phyloP scores from a whole-genome alignment of 2,329 filamentous ascomycete genomes.

The Claviceps sp. region DNA sequence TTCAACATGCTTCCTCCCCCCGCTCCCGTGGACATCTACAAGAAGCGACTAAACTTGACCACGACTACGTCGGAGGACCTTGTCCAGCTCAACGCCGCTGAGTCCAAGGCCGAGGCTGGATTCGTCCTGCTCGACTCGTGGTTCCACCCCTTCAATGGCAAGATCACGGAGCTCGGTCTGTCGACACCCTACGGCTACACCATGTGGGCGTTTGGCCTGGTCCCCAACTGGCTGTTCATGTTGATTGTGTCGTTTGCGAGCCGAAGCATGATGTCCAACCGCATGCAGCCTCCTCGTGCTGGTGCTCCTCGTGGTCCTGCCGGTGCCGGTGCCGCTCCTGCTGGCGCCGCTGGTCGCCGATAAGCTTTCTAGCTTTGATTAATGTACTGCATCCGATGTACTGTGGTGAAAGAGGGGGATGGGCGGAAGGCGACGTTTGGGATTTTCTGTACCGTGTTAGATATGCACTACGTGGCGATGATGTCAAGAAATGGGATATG shows the following conservation, averaged over 20 bases:
- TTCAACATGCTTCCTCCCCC: constrained; percentile 54
- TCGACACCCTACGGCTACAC: constrained; percentile 52
- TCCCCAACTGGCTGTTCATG: constrained; percentile 71
- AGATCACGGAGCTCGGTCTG: constrained; percentile 47
- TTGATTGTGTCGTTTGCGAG: constrained; percentile 59
- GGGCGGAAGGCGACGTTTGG: neutral
- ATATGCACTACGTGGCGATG: neutral
- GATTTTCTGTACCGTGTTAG: neutral
- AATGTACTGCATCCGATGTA: neutral
- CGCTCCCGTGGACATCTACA: constrained; percentile 49
- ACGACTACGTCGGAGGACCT: constrained; percentile 52
- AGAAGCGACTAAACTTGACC: constrained; percentile 55
- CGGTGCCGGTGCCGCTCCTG: constrained; percentile 7
- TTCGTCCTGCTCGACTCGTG: constrained; percentile 42
- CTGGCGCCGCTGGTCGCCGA: constrained; percentile 3
- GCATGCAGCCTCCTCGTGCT: constrained; percentile 14
- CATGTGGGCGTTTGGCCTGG: constrained; percentile 51
- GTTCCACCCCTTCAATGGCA: constrained; percentile 67
- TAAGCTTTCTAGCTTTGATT: constrained; percentile 1
- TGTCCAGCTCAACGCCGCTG: constrained; percentile 41
- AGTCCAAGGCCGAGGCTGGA: constrained; percentile 37
- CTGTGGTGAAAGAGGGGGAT: neutral
- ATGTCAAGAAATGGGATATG: neutral
- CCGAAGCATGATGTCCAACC: constrained; percentile 52
- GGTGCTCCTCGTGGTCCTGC: constrained; percentile 6